These are phyloP conservation scores for Trametes meyenii DNA, from an alignment of 768 basidiomycete genomes.

Conservation along the genomic window DNA sequence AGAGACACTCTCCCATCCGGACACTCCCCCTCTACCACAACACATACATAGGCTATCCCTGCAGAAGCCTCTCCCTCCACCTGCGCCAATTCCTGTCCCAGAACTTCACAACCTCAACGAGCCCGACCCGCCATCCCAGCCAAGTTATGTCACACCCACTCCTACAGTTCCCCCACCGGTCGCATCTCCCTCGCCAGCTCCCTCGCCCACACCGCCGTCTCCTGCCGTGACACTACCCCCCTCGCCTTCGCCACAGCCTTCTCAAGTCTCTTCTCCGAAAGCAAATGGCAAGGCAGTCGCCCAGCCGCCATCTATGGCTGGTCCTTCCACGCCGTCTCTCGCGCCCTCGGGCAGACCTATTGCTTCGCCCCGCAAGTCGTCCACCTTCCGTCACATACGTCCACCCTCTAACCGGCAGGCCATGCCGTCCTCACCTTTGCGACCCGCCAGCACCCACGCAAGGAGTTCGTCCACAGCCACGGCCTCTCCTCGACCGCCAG, in stretches of 20 bases:
- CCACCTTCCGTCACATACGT: slow-evolving; percentile 56
- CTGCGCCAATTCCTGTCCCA: slow-evolving; percentile 4
- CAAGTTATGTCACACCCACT: slow-evolving; percentile 1
- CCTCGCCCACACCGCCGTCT: slow-evolving; percentile 8
- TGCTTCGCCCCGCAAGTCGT: slow-evolving; percentile 39
- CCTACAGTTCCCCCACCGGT: slow-evolving; percentile 9
- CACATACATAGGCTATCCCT: not conserved
- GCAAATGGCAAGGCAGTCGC: slow-evolving; percentile 18
- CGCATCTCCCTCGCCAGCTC: slow-evolving; percentile 2
- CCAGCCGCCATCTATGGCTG: slow-evolving; percentile 19
- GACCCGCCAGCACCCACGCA: slow-evolving; percentile 30
- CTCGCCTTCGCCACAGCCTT: slow-evolving; percentile 14
- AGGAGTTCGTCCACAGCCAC: slow-evolving; percentile 23
- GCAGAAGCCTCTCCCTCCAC: slow-evolving; percentile 11
- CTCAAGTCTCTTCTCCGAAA: slow-evolving; percentile 9
- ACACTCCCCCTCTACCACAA: not conserved
- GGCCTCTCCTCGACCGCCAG: slow-evolving; percentile 22
- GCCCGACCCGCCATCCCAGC: not conserved
- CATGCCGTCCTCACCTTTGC: slow-evolving; percentile 40
- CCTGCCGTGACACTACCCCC: slow-evolving; percentile 6
- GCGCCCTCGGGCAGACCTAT: slow-evolving; percentile 11
- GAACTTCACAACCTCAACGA: slow-evolving; percentile 9
- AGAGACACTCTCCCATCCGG: slow-evolving; percentile 20
- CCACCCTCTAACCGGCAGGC: slow-evolving; percentile 28
- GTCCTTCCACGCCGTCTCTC: slow-evolving; percentile 21